Evolutionary conservation across 2,329 filamentous ascomycete genomes (phyloP).

Genomic region (Paecilomyces dactylethromorphus): DNA sequence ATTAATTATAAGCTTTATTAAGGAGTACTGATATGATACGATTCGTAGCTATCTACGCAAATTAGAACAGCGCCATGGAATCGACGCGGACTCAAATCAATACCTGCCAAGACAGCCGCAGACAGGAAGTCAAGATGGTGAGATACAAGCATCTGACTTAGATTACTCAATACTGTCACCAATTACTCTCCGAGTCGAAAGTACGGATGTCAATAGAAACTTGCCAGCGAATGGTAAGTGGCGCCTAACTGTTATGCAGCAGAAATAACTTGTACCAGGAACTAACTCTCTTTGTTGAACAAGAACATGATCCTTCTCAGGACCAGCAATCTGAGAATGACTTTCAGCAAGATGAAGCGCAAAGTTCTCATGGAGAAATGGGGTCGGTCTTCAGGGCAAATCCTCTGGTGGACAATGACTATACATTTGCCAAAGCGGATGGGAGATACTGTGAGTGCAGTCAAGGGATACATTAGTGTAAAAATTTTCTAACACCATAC

Average conservation of each 20-base stretch:
- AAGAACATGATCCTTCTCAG: not conserved
- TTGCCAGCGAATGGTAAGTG: not conserved
- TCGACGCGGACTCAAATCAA: not conserved
- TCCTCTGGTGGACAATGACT: slow-evolving; percentile 25
- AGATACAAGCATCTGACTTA: not conserved
- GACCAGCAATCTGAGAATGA: not conserved
- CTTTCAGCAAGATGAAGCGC: not conserved
- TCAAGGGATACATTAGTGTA: not conserved
- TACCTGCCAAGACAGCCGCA: not conserved
- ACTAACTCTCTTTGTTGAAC: no score
- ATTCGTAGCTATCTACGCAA: not conserved
- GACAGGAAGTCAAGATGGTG: not conserved
- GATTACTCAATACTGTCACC: not conserved
- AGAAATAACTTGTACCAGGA: not conserved
- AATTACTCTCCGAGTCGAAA: not conserved
- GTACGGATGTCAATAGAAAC: not conserved
- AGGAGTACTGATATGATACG: not conserved
- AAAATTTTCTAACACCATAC: not conserved
- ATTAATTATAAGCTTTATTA: not conserved
- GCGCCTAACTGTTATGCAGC: not conserved
- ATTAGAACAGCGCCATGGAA: not conserved
- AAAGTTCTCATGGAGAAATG: slow-evolving; percentile 1
- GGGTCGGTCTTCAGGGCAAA: slow-evolving; percentile 16
- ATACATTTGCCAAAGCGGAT: slow-evolving; percentile 23
- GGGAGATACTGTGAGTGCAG: slow-evolving; percentile 22